phyloP scores from a whole-genome alignment of 495 filamentous ascomycete species.

The Aspergillus bridgeri region DNA sequence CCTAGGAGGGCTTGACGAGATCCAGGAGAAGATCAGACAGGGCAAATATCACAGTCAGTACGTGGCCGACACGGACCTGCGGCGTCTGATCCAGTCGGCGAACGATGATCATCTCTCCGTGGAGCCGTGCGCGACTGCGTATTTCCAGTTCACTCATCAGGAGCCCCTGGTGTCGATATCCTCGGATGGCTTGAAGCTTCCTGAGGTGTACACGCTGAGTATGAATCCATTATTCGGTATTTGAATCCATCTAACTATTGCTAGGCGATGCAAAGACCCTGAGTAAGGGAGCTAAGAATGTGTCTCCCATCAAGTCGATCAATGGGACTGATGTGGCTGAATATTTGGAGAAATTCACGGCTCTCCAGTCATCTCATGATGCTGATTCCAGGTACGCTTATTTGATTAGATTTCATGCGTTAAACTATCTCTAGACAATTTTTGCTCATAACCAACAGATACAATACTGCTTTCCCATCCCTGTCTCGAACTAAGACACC shows the following conservation, averaged over 20 bases:
- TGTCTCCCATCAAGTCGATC: not conserved
- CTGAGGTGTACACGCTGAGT: not conserved
- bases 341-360: not conserved
- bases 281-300: not conserved
- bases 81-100: not conserved
- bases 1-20: not conserved
- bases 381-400: not conserved
- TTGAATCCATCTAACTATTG: not conserved
- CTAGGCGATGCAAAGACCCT: not conserved
- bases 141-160: not conserved
- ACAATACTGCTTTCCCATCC: not conserved
- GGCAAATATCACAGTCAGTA: not conserved
- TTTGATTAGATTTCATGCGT: no score
- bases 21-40: not conserved
- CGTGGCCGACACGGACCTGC: constrained; percentile 3
- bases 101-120: constrained; percentile 3
- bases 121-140: not conserved
- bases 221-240: no score
- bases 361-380: not conserved
- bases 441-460: no score
- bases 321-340: not conserved
- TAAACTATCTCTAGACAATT: no score
- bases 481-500: not conserved
- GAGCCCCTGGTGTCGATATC: constrained; percentile 1
- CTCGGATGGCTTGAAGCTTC: not conserved